Evolutionary conservation across 2,329 filamentous ascomycete genomes (phyloP).

Genomic region (Onygena corvina): DNA sequence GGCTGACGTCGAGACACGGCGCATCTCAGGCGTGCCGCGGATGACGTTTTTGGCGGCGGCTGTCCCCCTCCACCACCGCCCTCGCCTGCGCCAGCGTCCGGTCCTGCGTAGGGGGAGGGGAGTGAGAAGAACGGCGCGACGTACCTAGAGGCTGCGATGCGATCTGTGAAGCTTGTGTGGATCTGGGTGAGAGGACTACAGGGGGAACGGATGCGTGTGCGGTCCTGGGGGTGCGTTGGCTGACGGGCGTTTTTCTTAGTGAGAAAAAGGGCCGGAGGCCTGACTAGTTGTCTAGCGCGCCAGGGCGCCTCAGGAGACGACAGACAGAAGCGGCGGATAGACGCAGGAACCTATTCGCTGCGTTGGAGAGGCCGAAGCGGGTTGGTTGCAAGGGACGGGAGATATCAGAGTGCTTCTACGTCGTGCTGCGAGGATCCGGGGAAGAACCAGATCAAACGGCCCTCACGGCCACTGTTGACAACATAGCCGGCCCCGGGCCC

Average conservation of each 20-base stretch:
- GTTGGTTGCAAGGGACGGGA: too few species aligned
- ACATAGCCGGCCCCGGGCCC: neutral
- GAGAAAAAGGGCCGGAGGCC: too few species aligned
- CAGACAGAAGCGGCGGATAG: too few species aligned
- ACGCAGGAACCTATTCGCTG: too few species aligned
- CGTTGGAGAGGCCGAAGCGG: too few species aligned
- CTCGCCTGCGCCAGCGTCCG: neutral
- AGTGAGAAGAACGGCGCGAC: neutral
- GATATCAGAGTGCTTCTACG: too few species aligned
- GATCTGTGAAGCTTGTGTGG: neutral
- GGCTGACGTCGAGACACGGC: neutral
- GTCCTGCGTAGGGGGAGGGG: neutral
- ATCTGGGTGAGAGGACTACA: neutral
- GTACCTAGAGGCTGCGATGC: neutral
- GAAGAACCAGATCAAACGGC: too few species aligned
- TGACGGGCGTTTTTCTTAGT: neutral
- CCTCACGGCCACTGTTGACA: neutral
- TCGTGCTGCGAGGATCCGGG: too few species aligned
- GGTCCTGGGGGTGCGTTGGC: neutral
- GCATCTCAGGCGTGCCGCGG: slow-evolving; percentile 6
- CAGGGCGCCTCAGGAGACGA: too few species aligned
- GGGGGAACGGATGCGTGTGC: neutral
- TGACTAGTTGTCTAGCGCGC: too few species aligned
- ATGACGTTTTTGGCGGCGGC: slow-evolving; percentile 1
- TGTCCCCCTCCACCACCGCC: neutral